A percentile compares a stretch with the other conserved stretches of the same genome.
Evolutionary conservation across 148 eudicot genomes (phyloP).

Genomic region (Tetragonia tetragonoides): DNA sequence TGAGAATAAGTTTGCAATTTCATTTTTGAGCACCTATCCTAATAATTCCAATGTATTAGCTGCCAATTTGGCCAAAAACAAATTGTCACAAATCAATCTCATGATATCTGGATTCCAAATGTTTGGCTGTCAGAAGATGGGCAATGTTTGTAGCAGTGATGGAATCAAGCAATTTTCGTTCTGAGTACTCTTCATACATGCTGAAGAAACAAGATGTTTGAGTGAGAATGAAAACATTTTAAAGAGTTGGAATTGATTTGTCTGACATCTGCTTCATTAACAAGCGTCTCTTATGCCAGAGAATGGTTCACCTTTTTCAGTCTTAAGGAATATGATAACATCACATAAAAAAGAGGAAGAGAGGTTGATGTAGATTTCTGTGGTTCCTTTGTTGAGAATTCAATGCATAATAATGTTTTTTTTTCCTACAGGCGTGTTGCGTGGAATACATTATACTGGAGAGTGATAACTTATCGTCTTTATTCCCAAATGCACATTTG

Average conservation of each 20-base stretch:
- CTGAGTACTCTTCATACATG: neutral
- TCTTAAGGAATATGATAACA: neutral
- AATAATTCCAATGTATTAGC: neutral
- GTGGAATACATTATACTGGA: slow-evolving; percentile 88
- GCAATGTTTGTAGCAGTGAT: neutral
- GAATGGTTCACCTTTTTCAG: neutral
- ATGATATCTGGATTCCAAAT: neutral
- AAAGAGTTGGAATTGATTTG: neutral
- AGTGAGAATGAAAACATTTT: neutral
- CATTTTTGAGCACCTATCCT: neutral
- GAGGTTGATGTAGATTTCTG: neutral
- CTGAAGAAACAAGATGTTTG: neutral
- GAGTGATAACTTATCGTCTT: slow-evolving; percentile 79
- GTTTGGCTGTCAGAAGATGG: neutral
- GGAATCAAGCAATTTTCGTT: neutral
- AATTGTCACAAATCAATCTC: neutral
- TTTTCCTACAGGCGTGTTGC: slow-evolving; percentile 63
- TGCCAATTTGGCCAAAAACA: neutral
- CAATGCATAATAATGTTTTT: neutral
- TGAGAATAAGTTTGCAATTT: neutral
- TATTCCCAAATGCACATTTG: slow-evolving; percentile 78
- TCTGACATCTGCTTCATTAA: neutral
- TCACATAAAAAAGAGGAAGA: neutral
- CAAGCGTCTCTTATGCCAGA: neutral
- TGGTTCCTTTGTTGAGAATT: neutral